A percentile compares a stretch with the other conserved stretches of the same genome.
These are phyloP conservation scores for Psilocybe cubensis DNA, from an alignment of 768 basidiomycete genomes.

Conservation along the genomic window DNA sequence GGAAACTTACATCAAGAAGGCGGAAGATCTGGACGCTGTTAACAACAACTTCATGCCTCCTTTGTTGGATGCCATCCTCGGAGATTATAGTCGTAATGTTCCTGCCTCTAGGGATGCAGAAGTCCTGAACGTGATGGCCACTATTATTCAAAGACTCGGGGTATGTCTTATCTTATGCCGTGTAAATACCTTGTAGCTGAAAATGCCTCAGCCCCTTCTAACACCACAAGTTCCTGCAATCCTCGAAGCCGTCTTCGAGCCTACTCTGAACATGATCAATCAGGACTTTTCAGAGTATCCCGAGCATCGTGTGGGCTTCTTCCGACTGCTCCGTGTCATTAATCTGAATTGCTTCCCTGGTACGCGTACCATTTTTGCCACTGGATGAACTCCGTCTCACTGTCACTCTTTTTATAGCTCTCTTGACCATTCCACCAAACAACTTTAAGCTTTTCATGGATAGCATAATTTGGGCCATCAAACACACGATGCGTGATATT, in stretches of 20 bases:
- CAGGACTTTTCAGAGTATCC: slow-evolving; percentile 99
- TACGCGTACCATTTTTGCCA: slow-evolving; percentile 34
- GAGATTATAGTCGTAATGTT: slow-evolving; percentile 94
- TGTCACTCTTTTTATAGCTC: slow-evolving; percentile 47
- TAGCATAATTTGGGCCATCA: slow-evolving; percentile 99
- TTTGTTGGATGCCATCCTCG: slow-evolving; percentile 94
- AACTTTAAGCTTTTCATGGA: slow-evolving; percentile 99
- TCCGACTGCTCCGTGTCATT: slow-evolving; percentile 91
- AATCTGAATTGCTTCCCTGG: slow-evolving; percentile 96
- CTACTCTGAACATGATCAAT: slow-evolving; percentile 98
- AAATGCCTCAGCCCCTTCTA: slow-evolving; percentile 62
- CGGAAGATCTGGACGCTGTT: slow-evolving; percentile 94
- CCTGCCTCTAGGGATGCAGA: slow-evolving; percentile 94
- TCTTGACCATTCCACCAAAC: slow-evolving; percentile 83
- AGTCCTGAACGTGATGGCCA: slow-evolving; percentile 96
- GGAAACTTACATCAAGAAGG: slow-evolving; percentile 97
- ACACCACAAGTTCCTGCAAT: slow-evolving; percentile 95
- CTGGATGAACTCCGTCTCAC: slow-evolving; percentile 5
- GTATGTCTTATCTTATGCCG: slow-evolving; percentile 50
- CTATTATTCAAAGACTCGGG: slow-evolving; percentile 86
- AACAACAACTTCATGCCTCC: slow-evolving; percentile 94
- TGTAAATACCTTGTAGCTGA: slow-evolving; percentile 12
- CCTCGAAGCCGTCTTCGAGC: slow-evolving; percentile 96
- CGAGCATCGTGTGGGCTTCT: slow-evolving; percentile 97
- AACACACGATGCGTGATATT: slow-evolving; percentile 99